Evolutionary conservation across 306 rosid species (phyloP).

Genomic region (Lupinus albus): DNA sequence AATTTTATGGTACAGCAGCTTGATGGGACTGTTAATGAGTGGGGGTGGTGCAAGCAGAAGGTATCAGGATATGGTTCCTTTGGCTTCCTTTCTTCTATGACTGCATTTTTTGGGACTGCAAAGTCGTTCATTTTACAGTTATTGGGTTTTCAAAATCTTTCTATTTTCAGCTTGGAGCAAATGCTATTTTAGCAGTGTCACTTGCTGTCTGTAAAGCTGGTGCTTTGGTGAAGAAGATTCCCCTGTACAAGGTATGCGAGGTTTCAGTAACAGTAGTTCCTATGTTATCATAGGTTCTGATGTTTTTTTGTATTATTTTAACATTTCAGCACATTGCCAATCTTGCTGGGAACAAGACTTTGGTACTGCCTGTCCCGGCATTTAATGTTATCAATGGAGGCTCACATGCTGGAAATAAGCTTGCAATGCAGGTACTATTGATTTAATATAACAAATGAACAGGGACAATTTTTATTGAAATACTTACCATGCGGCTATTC

Average conservation of each 20-base stretch:
- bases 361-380: slow-evolving; percentile 94
- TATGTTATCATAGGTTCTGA: slow-evolving; percentile 26
- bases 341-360: slow-evolving; percentile 86
- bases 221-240: slow-evolving; percentile 76
- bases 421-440: slow-evolving; percentile 88
- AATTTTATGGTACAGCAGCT: slow-evolving; percentile 93
- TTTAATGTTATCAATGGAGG: slow-evolving; percentile 99
- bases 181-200: slow-evolving; percentile 93
- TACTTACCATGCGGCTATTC: slow-evolving; percentile 14
- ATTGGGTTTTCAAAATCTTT: background rate
- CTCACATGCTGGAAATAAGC: slow-evolving; percentile 96
- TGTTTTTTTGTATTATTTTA: slow-evolving; percentile 37
- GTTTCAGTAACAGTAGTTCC: slow-evolving; percentile 12
- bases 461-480: background rate
- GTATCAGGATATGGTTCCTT: slow-evolving; percentile 40
- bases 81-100: background rate
- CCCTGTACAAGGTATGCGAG: slow-evolving; percentile 75
- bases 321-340: slow-evolving; percentile 85
- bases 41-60: slow-evolving; percentile 99
- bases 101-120: background rate
- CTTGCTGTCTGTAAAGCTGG: slow-evolving; percentile 97
- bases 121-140: background rate
- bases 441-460: background rate
- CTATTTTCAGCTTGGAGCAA: slow-evolving; percentile 87
- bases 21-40: slow-evolving; percentile 95